Base-by-base conservation (phyloP, 169 alveolate genomes). In the Eimeria praecox region DNA sequence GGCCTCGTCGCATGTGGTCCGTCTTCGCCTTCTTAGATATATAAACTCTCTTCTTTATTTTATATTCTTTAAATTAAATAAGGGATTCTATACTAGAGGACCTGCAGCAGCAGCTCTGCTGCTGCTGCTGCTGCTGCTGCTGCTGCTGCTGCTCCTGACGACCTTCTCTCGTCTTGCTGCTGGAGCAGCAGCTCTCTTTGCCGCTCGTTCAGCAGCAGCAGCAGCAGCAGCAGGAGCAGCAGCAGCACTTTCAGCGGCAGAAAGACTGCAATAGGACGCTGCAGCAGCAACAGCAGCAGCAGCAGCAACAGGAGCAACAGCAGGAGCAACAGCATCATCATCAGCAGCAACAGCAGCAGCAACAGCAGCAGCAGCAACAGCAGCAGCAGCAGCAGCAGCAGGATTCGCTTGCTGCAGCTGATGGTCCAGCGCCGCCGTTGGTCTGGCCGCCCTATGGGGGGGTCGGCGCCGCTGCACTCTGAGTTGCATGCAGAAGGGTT, bases 81-180 rank as follows among this genome's bases (percentile, higher is more conserved):
- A 12, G 59, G 59, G 59, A 49, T 49, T 12, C 12, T 64, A 2
- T 64, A 10, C n/a, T 59, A 12, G 3, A 20, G 22, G 30, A 59
- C 22, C 75, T 64, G 75, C 75, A 64, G 75, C 75, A 64, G 75
- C 83, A 73, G 54, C 54, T 64, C 75, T 10, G 75, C 75, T 64
- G 27, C 38, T 64, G 75, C 38, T 18, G 33, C 75, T 64, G 38
- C 75, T n/a, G 75, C 33, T n/a, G 33, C 75, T 18, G 38, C 75
- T 33, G 54, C 83, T 73, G 46, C 83, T 73, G 83, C 83, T 6
- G 54, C 35, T 3, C 35, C 75, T 14, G 10, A 18, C 38, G 38
- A 64, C 40, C 40, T 24, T 4, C 75, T 12, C 75, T 6, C 75
- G 8, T 64, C 40, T 20, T 64, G 42, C 75, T 64, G 75, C 75